A percentile compares a stretch with the other conserved stretches of the same genome.
Evolutionary conservation across 768 basidiomycete genomes (phyloP).

Genomic region (Termitomyces sp.): DNA sequence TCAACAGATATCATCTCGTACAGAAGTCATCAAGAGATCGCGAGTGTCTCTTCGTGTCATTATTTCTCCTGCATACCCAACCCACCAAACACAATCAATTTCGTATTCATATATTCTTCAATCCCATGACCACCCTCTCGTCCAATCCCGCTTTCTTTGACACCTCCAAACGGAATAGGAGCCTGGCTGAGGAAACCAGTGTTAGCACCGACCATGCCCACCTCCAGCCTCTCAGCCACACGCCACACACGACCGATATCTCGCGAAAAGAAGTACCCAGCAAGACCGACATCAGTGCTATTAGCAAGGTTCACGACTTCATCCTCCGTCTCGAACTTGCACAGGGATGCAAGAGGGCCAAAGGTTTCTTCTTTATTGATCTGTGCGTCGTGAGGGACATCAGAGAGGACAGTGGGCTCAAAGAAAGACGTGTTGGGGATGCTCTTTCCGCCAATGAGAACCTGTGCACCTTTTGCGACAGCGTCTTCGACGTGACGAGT

Average conservation of each 20-base stretch:
- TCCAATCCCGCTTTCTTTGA: constrained; percentile 83
- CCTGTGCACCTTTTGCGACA: constrained; percentile 73
- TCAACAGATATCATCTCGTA: not conserved
- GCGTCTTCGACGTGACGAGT: constrained; percentile 85
- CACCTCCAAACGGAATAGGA: constrained; percentile 81
- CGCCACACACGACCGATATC: constrained; percentile 91
- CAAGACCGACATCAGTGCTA: constrained; percentile 74
- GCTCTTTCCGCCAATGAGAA: constrained; percentile 84
- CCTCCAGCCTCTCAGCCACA: constrained; percentile 90
- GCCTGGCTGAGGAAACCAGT: constrained; percentile 77
- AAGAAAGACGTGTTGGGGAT: constrained; percentile 63
- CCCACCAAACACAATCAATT: constrained; percentile 78
- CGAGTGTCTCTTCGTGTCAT: not conserved
- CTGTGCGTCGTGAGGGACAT: constrained; percentile 65
- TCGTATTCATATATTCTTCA: constrained; percentile 80
- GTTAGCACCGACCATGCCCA: constrained; percentile 87
- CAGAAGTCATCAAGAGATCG: not conserved
- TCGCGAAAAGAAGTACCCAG: constrained; percentile 87
- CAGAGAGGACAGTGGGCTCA: constrained; percentile 81
- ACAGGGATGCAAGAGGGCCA: constrained; percentile 83
- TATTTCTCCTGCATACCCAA: constrained; percentile 24
- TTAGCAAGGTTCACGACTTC: constrained; percentile 88
- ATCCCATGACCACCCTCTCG: constrained; percentile 89
- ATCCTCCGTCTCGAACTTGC: constrained; percentile 90
- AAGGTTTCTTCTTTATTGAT: constrained; percentile 89